Evolutionary conservation across 202 grass and related monocot genomes (phyloP).

Genomic region (Setaria italica): DNA sequence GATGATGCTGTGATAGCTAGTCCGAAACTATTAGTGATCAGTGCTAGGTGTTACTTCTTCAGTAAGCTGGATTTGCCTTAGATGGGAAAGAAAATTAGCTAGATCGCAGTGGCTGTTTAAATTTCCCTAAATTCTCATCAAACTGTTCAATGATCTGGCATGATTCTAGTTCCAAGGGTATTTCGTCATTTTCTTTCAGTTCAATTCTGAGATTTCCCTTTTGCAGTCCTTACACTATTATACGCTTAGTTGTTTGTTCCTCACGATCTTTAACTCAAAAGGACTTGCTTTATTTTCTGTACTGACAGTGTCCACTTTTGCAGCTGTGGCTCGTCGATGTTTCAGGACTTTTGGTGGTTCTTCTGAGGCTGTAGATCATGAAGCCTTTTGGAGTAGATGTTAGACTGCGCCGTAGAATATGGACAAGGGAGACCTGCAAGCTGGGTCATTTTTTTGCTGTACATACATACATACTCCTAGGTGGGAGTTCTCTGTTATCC

Average conservation of each 20-base stretch:
- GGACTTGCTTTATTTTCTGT: background rate
- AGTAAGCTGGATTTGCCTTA: background rate
- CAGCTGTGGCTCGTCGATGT: background rate
- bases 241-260: background rate
- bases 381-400: conserved; percentile 16
- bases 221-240: background rate
- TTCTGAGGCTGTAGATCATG: conserved; percentile 10
- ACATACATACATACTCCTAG: conserved; percentile 30
- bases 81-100: background rate
- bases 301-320: conserved; percentile 16
- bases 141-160: background rate
- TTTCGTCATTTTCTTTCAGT: background rate
- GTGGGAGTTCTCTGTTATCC: background rate
- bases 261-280: background rate
- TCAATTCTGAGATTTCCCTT: background rate
- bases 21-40: background rate
- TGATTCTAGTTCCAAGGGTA: background rate
- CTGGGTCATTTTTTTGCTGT: conserved; percentile 46
- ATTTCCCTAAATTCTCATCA: background rate
- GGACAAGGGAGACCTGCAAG: background rate
- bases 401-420: background rate
- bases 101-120: background rate
- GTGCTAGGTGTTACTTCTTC: background rate
- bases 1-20: background rate
- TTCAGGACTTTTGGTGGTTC: conserved; percentile 35